A percentile compares a stretch with the other conserved stretches of the same genome.
These are phyloP conservation scores for Acanthamoeba lugdunensis DNA, from an alignment of 208 protist species.

Conservation along the genomic window DNA sequence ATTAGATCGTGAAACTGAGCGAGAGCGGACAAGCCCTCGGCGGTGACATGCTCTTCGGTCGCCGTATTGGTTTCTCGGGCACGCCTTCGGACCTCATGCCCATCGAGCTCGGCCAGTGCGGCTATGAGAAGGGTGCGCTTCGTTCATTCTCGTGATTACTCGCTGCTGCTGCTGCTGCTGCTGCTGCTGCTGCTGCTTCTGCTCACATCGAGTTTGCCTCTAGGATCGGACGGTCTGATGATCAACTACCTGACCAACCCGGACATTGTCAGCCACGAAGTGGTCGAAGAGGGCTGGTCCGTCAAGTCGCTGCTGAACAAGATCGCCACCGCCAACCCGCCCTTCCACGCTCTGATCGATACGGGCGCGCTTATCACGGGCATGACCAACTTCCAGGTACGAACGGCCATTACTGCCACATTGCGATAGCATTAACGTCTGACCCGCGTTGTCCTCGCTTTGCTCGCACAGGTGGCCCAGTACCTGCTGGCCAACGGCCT, in stretches of 20 bases:
- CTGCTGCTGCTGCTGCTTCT: too few species aligned
- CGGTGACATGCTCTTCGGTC: slow-evolving; percentile 93
- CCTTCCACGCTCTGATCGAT: slow-evolving; percentile 94
- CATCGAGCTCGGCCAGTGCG: slow-evolving; percentile 92
- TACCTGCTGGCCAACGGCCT: slow-evolving; percentile 90
- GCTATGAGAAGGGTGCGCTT: slow-evolving; percentile 91
- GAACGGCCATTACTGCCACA: too few species aligned
- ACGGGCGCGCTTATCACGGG: slow-evolving; percentile 95
- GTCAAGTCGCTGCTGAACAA: slow-evolving; percentile 91
- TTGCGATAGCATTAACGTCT: too few species aligned
- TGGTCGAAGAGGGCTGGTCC: slow-evolving; percentile 90
- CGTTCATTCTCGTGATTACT: neutral
- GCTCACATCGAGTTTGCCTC: neutral
- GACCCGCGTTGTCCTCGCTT: neutral
- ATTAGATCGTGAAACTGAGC: slow-evolving; percentile 89
- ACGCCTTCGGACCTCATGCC: slow-evolving; percentile 94
- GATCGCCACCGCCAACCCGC: slow-evolving; percentile 88
- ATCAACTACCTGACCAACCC: slow-evolving; percentile 92
- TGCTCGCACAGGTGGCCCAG: slow-evolving; percentile 86
- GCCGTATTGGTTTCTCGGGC: slow-evolving; percentile 94
- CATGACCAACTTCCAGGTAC: slow-evolving; percentile 91
- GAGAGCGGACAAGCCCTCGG: slow-evolving; percentile 95
- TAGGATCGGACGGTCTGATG: slow-evolving; percentile 91
- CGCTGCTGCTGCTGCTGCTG: neutral
- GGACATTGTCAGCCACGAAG: slow-evolving; percentile 84